These are phyloP conservation scores for Allantophomopsis cytisporea DNA, from an alignment of 2,329 filamentous ascomycete species.

Conservation along the genomic window DNA sequence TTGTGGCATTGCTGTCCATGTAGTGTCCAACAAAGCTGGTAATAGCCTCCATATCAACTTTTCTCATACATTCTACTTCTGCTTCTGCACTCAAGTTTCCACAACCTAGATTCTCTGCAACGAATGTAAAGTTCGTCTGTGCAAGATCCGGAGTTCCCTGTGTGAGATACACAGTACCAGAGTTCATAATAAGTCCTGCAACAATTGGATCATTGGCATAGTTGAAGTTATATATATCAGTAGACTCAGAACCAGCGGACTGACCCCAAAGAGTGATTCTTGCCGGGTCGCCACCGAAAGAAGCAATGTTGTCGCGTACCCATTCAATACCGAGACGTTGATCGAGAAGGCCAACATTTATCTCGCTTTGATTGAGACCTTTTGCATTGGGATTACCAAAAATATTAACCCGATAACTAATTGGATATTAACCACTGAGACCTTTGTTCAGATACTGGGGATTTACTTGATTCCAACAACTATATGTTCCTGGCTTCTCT, in stretches of 20 bases:
- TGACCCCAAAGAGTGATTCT: constrained; percentile 42
- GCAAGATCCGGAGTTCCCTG: too few species aligned
- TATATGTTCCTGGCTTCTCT: constrained; percentile 23
- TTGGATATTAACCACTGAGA: neutral
- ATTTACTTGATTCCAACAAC: constrained; percentile 43
- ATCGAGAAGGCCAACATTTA: constrained; percentile 49
- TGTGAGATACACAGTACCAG: constrained; percentile 10
- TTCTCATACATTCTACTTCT: constrained; percentile 13
- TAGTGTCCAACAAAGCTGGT: constrained; percentile 1
- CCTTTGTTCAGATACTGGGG: constrained; percentile 32
- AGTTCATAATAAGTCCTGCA: constrained; percentile 15
- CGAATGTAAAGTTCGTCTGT: too few species aligned
- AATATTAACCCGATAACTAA: constrained; percentile 17
- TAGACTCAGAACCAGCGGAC: constrained; percentile 28
- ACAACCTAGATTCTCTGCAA: constrained; percentile 11
- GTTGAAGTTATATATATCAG: constrained; percentile 9
- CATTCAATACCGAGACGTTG: constrained; percentile 45
- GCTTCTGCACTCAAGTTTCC: constrained; percentile 11
- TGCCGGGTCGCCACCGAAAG: constrained; percentile 43
- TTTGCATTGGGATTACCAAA: constrained; percentile 1
- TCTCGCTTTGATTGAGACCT: neutral
- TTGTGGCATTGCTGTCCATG: constrained; percentile 4
- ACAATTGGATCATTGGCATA: constrained; percentile 7
- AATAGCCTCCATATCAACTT: constrained; percentile 7
- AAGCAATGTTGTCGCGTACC: constrained; percentile 43